These are phyloP conservation scores for Vitis hybrid DNA, from an alignment of 177 flowering plant species.

Conservation along the genomic window DNA sequence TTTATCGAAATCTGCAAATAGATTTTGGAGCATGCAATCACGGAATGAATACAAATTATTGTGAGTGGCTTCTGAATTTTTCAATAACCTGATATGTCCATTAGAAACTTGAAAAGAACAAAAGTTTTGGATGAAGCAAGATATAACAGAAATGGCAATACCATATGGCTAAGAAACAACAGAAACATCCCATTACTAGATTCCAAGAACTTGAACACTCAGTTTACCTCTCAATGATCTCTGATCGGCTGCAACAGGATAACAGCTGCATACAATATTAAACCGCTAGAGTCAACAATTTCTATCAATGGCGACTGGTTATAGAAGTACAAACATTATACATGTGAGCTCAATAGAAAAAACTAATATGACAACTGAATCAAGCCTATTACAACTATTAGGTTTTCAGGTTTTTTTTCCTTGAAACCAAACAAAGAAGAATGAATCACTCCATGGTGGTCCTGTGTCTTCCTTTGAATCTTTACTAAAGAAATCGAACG, in stretches of 20 bases:
- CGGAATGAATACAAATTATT: no score
- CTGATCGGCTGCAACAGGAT: conserved; percentile 48
- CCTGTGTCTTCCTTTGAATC: no score
- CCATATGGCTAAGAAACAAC: background rate
- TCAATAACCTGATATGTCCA: no score
- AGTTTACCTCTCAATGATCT: conserved; percentile 72
- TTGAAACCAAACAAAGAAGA: background rate
- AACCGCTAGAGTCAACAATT: background rate
- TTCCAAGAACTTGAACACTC: background rate
- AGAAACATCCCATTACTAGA: background rate
- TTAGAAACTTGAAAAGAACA: no score
- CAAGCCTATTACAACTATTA: background rate
- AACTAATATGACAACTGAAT: background rate
- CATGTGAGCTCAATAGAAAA: background rate
- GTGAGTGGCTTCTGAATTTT: no score
- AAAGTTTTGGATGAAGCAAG: no score
- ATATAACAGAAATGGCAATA: background rate
- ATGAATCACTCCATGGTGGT: no score
- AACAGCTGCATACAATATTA: conserved; percentile 50
- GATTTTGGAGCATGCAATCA: no score
- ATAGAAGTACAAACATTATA: background rate
- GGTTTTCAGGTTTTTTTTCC: background rate
- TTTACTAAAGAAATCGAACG: no score
- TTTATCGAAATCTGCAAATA: no score
- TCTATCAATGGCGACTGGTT: background rate